phyloP scores from a whole-genome alignment of 306 rosid species.

The Luffa aegyptiaca region DNA sequence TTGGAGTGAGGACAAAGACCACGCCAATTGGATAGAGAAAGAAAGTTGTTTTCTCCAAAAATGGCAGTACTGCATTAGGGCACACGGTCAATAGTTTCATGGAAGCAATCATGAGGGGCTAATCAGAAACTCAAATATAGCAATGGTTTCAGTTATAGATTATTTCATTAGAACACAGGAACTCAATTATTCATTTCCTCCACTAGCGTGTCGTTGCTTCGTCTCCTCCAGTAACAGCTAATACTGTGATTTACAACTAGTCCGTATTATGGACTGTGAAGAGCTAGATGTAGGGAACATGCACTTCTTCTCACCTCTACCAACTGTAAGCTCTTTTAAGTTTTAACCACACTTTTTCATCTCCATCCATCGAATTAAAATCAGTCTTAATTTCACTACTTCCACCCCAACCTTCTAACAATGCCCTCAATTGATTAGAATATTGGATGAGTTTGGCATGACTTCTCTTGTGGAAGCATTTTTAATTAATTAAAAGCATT shows the following conservation, averaged over 20 bases:
- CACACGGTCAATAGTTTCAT: slow-evolving; percentile 10
- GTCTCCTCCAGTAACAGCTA: background rate
- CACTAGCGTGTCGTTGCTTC: background rate
- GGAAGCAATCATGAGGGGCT: background rate
- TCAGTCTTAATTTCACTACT: background rate
- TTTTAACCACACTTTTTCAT: background rate
- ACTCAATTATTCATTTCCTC: background rate
- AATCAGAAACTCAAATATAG: background rate
- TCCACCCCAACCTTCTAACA: background rate
- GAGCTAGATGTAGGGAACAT: background rate
- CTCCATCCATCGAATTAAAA: background rate
- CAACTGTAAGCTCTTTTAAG: background rate
- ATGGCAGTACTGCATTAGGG: slow-evolving; percentile 75
- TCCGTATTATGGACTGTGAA: background rate
- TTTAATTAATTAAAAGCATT: no score
- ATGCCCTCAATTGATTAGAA: no score
- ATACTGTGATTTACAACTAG: background rate
- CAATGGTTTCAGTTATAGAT: background rate
- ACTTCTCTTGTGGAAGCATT: no score
- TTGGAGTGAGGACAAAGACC: slow-evolving; percentile 84
- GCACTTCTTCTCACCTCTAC: background rate
- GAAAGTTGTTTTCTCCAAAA: slow-evolving; percentile 90
- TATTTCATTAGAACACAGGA: background rate
- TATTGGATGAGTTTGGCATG: no score
- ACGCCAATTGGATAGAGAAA: slow-evolving; percentile 88